phyloP scores from a whole-genome alignment of 345 rosid genomes.

The Gossypium arboreum region DNA sequence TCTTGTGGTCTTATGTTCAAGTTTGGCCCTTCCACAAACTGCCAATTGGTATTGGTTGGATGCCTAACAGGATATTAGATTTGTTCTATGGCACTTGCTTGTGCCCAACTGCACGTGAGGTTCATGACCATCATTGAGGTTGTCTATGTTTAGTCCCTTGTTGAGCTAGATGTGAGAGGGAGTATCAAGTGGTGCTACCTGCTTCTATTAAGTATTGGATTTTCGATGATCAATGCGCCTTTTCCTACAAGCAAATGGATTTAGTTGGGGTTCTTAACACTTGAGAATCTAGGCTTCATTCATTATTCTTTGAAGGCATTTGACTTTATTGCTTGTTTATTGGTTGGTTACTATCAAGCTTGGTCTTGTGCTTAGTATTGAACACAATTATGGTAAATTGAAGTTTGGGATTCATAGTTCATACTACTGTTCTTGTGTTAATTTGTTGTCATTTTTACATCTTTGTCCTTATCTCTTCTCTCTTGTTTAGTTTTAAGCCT shows the following conservation, averaged over 20 bases:
- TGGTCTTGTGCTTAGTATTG: not conserved
- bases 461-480: not conserved
- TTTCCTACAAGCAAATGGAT: not conserved
- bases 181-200: not conserved
- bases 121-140: not conserved
- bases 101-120: not conserved
- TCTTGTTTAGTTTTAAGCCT: not conserved
- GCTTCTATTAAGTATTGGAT: not conserved
- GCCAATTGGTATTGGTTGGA: not conserved
- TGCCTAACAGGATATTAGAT: not conserved
- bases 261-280: not conserved
- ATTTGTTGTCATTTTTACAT: not conserved
- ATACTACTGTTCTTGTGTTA: not conserved
- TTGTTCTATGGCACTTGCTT: not conserved
- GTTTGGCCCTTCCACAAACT: not conserved
- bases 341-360: not conserved
- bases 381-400: not conserved
- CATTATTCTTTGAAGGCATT: not conserved
- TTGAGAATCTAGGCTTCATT: slow-evolving; percentile 7
- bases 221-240: not conserved
- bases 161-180: not conserved
- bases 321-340: slow-evolving; percentile 7
- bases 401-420: not conserved
- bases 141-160: not conserved
- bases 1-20: not conserved